Evolutionary conservation across 2,329 filamentous ascomycete species (phyloP), one percentile per base, ranked within the genome.

Genomic region (Arthrocladium fulminans): DNA sequence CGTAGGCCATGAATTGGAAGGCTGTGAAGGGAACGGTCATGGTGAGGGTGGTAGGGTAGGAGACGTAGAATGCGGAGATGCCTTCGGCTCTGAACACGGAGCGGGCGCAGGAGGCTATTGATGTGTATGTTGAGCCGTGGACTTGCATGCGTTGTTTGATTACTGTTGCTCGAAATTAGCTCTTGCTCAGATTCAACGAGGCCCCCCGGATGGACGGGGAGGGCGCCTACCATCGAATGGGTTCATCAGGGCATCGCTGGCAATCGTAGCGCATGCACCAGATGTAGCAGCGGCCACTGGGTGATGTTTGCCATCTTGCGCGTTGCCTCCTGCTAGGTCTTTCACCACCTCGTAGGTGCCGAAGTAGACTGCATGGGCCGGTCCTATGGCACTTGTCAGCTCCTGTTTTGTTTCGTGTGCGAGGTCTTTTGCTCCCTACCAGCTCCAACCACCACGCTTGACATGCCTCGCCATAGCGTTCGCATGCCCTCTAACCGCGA

Each of bases 111-210:
- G 96, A 84, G 49, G 76, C 65, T 69, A 97, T 83, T 19, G 85
- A 88, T 60, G 83, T 84, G 71, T 97, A 95, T 57, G 82, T 81
- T n/a, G 90, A 97, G 61, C 92, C 86, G 65, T 95, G 87, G 51
- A 98, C 86, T 68, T 98, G 92, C 92, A 98, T 98, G 60, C 92
- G 86, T 68, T 98, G 92, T 72, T 98, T 98, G 73, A 98, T 95
- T 53, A 98, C 92, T 96, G 61, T 24, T 12, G n/a, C n/a, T n/a
- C n/a, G n/a, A n/a, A 27, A 29, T 49, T 30, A 49, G 50, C 22
- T 39, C n/a, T n/a, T n/a, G n/a, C n/a, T n/a, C n/a, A n/a, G n/a
- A n/a, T n/a, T n/a, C 7, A 38, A 19, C 9, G 44, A n/a, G 15
- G 37, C 17, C 20, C 17, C 17, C 19, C 27, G 29, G 20, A 3